Evolutionary conservation across 2,329 filamentous ascomycete species (phyloP).

Genomic region (Nemania sp.): DNA sequence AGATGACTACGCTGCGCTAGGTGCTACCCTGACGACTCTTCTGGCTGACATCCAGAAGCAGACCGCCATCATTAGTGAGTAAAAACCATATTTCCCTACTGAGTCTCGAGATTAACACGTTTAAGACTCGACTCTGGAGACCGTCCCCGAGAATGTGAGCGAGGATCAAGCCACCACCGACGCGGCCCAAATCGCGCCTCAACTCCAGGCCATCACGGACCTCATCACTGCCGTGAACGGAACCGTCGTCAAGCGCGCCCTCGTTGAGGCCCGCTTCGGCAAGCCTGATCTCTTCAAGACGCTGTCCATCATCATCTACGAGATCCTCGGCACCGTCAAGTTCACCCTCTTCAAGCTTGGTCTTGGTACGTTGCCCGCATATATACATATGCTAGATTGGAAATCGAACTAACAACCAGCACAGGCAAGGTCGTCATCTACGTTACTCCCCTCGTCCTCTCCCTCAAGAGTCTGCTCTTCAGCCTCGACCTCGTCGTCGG

Average conservation of each 20-base stretch:
- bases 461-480: conserved; percentile 43
- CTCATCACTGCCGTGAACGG: conserved; percentile 39
- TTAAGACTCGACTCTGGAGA: conserved; percentile 41
- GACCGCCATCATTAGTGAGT: conserved; percentile 46
- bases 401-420: conserved; percentile 28
- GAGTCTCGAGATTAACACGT: conserved; percentile 29
- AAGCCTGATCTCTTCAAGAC: conserved; percentile 46
- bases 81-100: neutral
- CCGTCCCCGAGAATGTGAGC: conserved; percentile 37
- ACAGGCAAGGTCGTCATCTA: conserved; percentile 43
- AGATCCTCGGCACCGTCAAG: conserved; percentile 46
- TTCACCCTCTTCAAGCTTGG: conserved; percentile 47
- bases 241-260: conserved; percentile 37
- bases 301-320: conserved; percentile 43
- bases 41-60: conserved; percentile 44
- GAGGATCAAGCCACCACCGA: conserved; percentile 37
- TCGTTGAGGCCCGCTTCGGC: conserved; percentile 6
- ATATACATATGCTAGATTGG: neutral
- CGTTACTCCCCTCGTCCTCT: conserved; percentile 42
- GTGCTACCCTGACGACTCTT: conserved; percentile 41
- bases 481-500: conserved; percentile 45
- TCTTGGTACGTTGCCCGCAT: conserved; percentile 41
- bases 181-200: conserved; percentile 42
- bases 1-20: conserved; percentile 41
- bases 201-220: conserved; percentile 42